Base-by-base conservation (phyloP, 331 rosid species). In the Spiraea crenata region DNA sequence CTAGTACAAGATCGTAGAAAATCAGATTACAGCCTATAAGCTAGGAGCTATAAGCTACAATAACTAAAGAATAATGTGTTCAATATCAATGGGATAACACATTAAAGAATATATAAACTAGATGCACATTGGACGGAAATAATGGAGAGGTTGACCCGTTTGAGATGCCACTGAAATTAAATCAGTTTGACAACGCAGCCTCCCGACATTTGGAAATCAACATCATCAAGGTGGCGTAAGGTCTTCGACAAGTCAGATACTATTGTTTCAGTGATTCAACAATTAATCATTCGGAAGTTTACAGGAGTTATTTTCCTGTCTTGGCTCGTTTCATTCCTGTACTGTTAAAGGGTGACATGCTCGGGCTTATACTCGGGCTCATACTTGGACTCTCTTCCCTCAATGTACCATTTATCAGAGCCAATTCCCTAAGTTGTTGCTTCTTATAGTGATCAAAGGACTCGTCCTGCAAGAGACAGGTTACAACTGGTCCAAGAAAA, bases 361-460 rank as follows among this genome's bases (percentile, higher is more conserved):
- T 90, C 4, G 95, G 98, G 73, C 96, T 92, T 93, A 88, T 86
- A 34, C 90, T 87, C 0, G 90, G 93, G 78, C 93, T 88, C 92
- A 89, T 87, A 70, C 96, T 89, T 1, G 95, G 98, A 76, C 98
- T 92, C 84, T 88, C 98, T 69, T 92, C 98, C 87, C 98, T 88
- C 74, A 92, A 77, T 56, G 98, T 92, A 51, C 96, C 98, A 60
- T 88, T 92, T 45, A 90, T 78, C 92, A 92, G 67, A 55, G 98
- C 96, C 77, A 92, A 80, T 73, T 92, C 98, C 76, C 91, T 86
- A 63, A 90, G 73, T 71, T 90, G 98, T 39, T 92, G 96, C 83
- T 92, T 92, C 90, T 92, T 92, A 63, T 90, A 90, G 64, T 86
- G 93, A 80, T 92, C 96, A 15, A 86, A 86, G 31, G 96, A 90